Evolutionary conservation across 768 basidiomycete species (phyloP).

Genomic region (Dacryopinax primogenitus): DNA sequence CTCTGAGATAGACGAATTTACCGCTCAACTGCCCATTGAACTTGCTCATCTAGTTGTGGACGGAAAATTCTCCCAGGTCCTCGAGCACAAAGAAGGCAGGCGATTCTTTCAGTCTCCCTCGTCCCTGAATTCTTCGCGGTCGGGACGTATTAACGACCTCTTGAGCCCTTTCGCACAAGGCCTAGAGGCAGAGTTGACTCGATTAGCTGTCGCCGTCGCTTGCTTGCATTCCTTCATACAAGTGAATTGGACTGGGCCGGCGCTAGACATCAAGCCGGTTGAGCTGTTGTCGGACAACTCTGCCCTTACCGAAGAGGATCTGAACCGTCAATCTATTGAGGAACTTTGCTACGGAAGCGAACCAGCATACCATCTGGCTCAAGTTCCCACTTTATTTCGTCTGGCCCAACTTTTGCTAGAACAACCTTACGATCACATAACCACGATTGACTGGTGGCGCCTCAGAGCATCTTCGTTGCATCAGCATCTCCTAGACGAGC

Average conservation of each 20-base stretch:
- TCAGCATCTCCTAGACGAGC: conserved; percentile 64
- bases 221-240: conserved; percentile 85
- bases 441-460: conserved; percentile 64
- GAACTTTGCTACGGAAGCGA: conserved; percentile 79
- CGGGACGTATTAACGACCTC: not conserved
- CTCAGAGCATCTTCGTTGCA: conserved; percentile 62
- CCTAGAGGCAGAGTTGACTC: conserved; percentile 40
- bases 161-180: not conserved
- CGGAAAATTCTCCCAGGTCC: conserved; percentile 28
- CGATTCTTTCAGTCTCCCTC: not conserved
- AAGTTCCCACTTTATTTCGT: conserved; percentile 53
- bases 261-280: conserved; percentile 44
- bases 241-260: conserved; percentile 91
- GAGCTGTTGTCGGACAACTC: conserved; percentile 29
- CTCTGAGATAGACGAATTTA: not conserved
- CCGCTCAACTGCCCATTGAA: conserved; percentile 11
- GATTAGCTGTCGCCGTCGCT: conserved; percentile 57
- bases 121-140: not conserved
- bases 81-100: conserved; percentile 23
- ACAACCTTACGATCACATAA: conserved; percentile 37
- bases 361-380: conserved; percentile 86
- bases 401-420: conserved; percentile 60
- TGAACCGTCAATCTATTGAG: conserved; percentile 56
- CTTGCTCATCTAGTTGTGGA: conserved; percentile 24
- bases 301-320: conserved; percentile 33